Evolutionary conservation across 2,329 filamentous ascomycete genomes (phyloP).

Genomic region (Pseudogymnoascus sp.): DNA sequence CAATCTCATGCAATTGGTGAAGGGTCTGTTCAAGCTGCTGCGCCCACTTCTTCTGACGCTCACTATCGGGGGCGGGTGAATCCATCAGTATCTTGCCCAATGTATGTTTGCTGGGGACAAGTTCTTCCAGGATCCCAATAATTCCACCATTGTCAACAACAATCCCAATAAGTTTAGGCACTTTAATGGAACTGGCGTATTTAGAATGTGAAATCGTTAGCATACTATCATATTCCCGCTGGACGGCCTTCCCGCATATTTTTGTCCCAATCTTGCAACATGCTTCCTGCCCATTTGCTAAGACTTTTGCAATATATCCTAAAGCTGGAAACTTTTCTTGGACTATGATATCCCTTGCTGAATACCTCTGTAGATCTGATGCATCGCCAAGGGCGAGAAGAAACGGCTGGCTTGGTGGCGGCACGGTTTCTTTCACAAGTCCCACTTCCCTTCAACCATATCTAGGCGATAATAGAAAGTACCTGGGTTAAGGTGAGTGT

Average conservation of each 20-base stretch:
- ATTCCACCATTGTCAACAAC: slow-evolving; percentile 13
- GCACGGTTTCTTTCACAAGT: background rate
- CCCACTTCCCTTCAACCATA: slow-evolving; percentile 1
- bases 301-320: slow-evolving; percentile 14
- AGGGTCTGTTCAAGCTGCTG: slow-evolving; percentile 15
- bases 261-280: slow-evolving; percentile 15
- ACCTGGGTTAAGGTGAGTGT: background rate
- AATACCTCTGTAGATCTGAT: slow-evolving; percentile 10
- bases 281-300: slow-evolving; percentile 11
- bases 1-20: slow-evolving; percentile 17
- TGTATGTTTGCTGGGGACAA: slow-evolving; percentile 12
- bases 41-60: slow-evolving; percentile 16
- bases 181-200: slow-evolving; percentile 12
- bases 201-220: slow-evolving; percentile 12
- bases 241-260: slow-evolving; percentile 9
- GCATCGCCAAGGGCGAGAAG: background rate
- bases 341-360: slow-evolving; percentile 10
- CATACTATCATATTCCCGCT: slow-evolving; percentile 16
- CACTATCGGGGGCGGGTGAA: slow-evolving; percentile 1
- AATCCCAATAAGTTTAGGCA: slow-evolving; percentile 12
- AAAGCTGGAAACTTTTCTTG: slow-evolving; percentile 1
- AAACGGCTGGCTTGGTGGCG: background rate
- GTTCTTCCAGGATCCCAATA: slow-evolving; percentile 18
- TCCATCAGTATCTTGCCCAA: background rate
- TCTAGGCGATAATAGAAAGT: slow-evolving; percentile 8